These are phyloP conservation scores for Sphagnurus paluster DNA, from an alignment of 1,284 basidiomycete genomes.

Conservation along the genomic window DNA sequence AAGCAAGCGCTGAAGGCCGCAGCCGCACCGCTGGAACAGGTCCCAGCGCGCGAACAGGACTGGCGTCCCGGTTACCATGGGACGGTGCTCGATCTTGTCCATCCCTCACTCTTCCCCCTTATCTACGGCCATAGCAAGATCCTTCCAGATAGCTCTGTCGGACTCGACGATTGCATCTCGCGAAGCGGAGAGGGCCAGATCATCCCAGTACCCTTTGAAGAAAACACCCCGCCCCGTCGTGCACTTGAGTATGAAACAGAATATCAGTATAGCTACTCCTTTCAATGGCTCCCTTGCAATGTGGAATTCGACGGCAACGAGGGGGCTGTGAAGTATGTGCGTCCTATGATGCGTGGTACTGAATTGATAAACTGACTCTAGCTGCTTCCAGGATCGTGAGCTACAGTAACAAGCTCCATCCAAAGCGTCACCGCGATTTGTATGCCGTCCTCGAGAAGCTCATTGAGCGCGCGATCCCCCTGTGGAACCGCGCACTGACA, in stretches of 20 bases:
- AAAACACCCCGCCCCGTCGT: background rate
- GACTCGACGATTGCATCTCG: constrained; percentile 21
- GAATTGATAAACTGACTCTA: no score
- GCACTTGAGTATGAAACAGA: background rate
- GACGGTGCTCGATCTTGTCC: constrained; percentile 44
- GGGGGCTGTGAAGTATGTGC: constrained; percentile 11
- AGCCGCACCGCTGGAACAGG: constrained; percentile 32
- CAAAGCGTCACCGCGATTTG: constrained; percentile 12
- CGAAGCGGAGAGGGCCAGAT: constrained; percentile 21
- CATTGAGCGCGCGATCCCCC: constrained; percentile 18
- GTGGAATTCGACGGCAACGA: constrained; percentile 18
- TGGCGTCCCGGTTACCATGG: constrained; percentile 46
- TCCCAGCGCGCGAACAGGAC: constrained; percentile 37
- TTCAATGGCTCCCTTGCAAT: constrained; percentile 38
- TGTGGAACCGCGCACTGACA: constrained; percentile 22
- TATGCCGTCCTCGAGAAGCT: constrained; percentile 18
- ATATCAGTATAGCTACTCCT: constrained; percentile 20
- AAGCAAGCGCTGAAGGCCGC: constrained; percentile 19
- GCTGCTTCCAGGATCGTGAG: constrained; percentile 14
- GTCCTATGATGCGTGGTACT: background rate
- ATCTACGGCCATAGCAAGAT: constrained; percentile 32
- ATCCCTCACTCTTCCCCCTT: constrained; percentile 42
- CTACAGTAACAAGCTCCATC: constrained; percentile 24
- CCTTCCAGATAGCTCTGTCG: constrained; percentile 12
- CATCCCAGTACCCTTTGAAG: constrained; percentile 12